Conservation (phyloP, 2,329 filamentous ascomycete genomes). For the Xenosphaeropsis pyriputrescens region DNA sequence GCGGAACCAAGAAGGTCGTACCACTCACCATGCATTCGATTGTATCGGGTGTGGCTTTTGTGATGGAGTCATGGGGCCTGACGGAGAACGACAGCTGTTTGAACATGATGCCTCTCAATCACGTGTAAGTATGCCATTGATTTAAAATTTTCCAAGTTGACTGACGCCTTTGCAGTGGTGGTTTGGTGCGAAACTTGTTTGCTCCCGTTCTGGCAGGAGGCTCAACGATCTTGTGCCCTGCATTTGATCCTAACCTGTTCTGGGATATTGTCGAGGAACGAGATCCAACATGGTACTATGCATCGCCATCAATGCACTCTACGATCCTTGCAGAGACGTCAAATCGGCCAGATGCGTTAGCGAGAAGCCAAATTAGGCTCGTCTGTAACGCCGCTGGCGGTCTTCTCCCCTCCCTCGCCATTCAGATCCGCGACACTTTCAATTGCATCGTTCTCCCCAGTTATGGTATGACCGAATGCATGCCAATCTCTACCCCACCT, state of each 20-base stretch:
- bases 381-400: slow-evolving; percentile 40
- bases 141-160: no score
- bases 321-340: slow-evolving; percentile 32
- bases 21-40: slow-evolving; percentile 35
- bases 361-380: slow-evolving; percentile 30
- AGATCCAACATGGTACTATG: slow-evolving; percentile 40
- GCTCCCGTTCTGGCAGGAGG: slow-evolving; percentile 37
- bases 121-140: slow-evolving; percentile 26
- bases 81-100: slow-evolving; percentile 30
- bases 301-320: slow-evolving; percentile 40
- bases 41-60: slow-evolving; percentile 32
- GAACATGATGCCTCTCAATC: slow-evolving; percentile 45
- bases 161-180: slow-evolving; percentile 21
- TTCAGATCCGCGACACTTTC: slow-evolving; percentile 32
- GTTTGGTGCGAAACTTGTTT: slow-evolving; percentile 37
- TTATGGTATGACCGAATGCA: slow-evolving; percentile 46
- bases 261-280: slow-evolving; percentile 35
- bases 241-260: slow-evolving; percentile 38
- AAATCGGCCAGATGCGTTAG: slow-evolving; percentile 22
- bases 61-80: slow-evolving; percentile 37
- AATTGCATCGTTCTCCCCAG: slow-evolving; percentile 35
- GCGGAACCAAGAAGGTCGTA: slow-evolving; percentile 42
- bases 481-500: slow-evolving; percentile 40
- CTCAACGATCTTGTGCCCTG: slow-evolving; percentile 35
- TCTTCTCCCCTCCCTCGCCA: slow-evolving; percentile 33